Evolutionary conservation across 208 protist genomes (phyloP), one percentile per base, ranked within the genome.

Genomic region (Blechomonas ayalai): DNA sequence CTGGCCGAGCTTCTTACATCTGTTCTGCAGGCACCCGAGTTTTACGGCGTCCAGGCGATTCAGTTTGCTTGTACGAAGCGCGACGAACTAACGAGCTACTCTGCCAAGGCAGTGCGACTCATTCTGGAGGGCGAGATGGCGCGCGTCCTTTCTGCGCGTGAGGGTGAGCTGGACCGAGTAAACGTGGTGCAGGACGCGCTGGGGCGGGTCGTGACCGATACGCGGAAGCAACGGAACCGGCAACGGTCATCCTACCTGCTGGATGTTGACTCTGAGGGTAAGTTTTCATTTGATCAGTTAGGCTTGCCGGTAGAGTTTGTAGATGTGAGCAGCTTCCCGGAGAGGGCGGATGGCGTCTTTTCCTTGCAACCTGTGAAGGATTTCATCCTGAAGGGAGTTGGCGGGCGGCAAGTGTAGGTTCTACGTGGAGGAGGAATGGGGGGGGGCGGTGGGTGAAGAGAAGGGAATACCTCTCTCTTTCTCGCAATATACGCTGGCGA

Each of bases 21-120:
- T 4, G 48, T 87, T 2, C 40, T 90, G 23, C 66, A 82, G 36
- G 70, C 79, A 1, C 63, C 78, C n/a, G 68, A 66, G 31, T 89
- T 89, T 46, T 75, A 74, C 27, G 78, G 79, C 4, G 82, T 90
- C 36, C 38, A 67, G 27, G 23, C 41, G 13, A 22, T 94, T 0
- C 40, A 86, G 8, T 59, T 94, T 26, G 81, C 69, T n/a, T 86
- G 76, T 41, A 90, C 69, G 6, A 88, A 90, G 50, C 71, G 85
- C 1, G 85, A 94, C 40, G 81, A 89, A 46, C 27, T 87, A 2
- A 89, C 80, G 25, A 87, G 77, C 57, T 94, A 89, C 63, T 63
- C 75, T 24, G 27, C 74, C n/a, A 78, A 73, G 41, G 72, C 81
- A 28, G 73, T 90, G 41, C 62, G 64, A 4, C 78, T 73, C 52